Base-by-base conservation (phyloP, 208 protist genomes). In the Wallacemonas sp. region DNA sequence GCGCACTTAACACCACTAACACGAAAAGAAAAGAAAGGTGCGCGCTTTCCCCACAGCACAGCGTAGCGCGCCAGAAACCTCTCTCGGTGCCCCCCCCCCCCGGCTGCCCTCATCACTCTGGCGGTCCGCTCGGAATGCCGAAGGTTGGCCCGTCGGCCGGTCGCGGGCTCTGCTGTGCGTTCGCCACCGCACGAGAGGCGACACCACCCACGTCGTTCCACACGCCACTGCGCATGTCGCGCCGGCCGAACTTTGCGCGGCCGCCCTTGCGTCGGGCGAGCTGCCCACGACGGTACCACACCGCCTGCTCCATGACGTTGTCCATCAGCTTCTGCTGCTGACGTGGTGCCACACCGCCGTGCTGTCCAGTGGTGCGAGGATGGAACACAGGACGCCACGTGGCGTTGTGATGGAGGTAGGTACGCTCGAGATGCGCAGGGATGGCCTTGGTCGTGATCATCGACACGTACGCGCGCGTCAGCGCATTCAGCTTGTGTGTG, bases 291-390 rank as follows among this genome's bases (percentile, higher is more conserved):
- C 87, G 81, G 54, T 83, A 89, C 65, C 57, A 76, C 57, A 93
- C 82, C 2, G 87, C 87, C 58, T 89, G 64, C 21, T 71, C 46
- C 62, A 65, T 78, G 10, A 91, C 78, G 10, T 73, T 78, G 59
- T 91, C 82, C 87, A 91, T 91, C 12, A 93, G 27, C 53, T 77
- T 71, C 65, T 87, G 77, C 69, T 93, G 87, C 72, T 93, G 87
- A 52, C 73, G 77, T 33, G 77, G 76, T 3, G 83, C 61, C 0
- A 93, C 79, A 55, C 87, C 87, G 48, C 67, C 87, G 62, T 91
- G 87, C 32, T 74, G 39, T n/a, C 73, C 79, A 6, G 76, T 66
- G 19, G 61, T 84, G 12, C 69, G 78, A 13, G 87, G 87, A 53
- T 81, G 83, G 58, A 85, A 91, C 27, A 93, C 27, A 1, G 87